phyloP scores from a whole-genome alignment of 345 rosid species.

The Murraya koenigii region DNA sequence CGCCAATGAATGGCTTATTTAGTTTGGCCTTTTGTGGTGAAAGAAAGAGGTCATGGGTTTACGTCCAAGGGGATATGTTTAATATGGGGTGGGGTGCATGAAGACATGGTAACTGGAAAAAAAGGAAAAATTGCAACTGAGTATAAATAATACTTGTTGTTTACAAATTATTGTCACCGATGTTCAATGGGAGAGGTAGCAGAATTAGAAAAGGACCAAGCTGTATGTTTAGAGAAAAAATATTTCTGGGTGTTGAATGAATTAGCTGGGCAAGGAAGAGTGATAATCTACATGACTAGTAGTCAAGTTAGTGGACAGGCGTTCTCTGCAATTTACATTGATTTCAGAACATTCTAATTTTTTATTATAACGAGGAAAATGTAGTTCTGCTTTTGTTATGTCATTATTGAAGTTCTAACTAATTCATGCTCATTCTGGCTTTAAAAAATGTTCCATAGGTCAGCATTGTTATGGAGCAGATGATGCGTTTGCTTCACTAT shows the following conservation, averaged over 20 bases:
- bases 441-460: conserved; percentile 45
- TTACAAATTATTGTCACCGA: not conserved
- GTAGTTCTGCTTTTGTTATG: not conserved
- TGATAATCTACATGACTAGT: not conserved
- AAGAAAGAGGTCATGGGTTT: no score
- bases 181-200: not conserved
- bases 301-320: not conserved
- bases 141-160: not conserved
- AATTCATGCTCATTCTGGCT: conserved; percentile 2
- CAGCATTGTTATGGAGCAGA: conserved; percentile 95
- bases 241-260: not conserved
- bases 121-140: not conserved
- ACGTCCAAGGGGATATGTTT: no score
- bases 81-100: no score
- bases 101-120: no score
- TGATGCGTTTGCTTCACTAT: conserved; percentile 82
- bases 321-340: not conserved
- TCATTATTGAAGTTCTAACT: not conserved
- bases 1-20: no score
- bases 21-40: no score
- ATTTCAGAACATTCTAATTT: not conserved
- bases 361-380: not conserved
- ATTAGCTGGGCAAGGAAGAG: not conserved
- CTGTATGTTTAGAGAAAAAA: not conserved
- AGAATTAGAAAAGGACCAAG: not conserved